Evolutionary conservation across 2,329 filamentous ascomycete genomes (phyloP).

Genomic region (Stemphylium lycopersici): DNA sequence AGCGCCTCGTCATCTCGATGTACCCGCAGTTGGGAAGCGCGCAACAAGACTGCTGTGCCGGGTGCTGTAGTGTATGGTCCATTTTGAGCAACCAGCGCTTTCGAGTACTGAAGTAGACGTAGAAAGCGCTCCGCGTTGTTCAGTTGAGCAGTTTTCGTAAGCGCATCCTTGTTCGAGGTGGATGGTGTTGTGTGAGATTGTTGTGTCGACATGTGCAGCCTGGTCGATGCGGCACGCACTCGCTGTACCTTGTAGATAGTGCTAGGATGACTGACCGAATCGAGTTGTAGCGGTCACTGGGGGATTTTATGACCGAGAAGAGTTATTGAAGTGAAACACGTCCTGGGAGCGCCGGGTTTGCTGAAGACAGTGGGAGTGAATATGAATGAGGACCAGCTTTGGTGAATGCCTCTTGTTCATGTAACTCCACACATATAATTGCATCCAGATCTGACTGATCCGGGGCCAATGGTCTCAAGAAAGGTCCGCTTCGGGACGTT

Average conservation of each 20-base stretch:
- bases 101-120: constrained; percentile 14
- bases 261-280: too few relatives aligned
- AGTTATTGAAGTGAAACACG: background rate
- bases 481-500: background rate
- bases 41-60: constrained; percentile 15
- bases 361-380: background rate
- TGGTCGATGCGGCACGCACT: background rate
- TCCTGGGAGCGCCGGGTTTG: too few relatives aligned
- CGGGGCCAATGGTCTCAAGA: background rate
- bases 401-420: background rate
- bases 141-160: background rate
- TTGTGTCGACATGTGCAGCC: background rate
- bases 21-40: background rate
- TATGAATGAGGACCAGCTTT: background rate
- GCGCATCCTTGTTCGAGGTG: background rate
- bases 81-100: constrained; percentile 8
- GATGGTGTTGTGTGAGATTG: background rate
- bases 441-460: background rate
- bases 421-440: background rate
- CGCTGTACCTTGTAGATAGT: too few relatives aligned
- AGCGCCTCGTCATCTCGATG: background rate
- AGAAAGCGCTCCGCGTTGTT: constrained; percentile 14
- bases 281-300: too few relatives aligned
- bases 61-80: constrained; percentile 18
- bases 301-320: background rate